phyloP scores from a whole-genome alignment of 495 filamentous ascomycete genomes.

The Podospora conica region DNA sequence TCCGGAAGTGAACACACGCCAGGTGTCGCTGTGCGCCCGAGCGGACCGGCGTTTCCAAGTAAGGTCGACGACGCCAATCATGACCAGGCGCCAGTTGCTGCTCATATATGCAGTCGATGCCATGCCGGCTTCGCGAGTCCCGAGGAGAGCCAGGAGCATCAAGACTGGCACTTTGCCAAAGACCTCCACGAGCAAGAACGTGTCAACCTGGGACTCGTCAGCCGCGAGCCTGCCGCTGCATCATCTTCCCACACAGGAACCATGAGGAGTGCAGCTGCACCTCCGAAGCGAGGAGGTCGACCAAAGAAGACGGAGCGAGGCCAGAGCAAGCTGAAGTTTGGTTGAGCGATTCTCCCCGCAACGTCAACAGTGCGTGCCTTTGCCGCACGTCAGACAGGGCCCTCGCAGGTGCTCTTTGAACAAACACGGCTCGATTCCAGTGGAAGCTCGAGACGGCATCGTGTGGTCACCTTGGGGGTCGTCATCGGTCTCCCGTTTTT shows the following conservation, averaged over 20 bases:
- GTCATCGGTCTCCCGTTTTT: background rate
- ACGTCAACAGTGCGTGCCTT: background rate
- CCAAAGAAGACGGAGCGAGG: slow-evolving; percentile 62
- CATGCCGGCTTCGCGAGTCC: slow-evolving; percentile 46
- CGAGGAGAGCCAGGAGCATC: slow-evolving; percentile 65
- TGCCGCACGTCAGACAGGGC: background rate
- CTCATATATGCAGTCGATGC: slow-evolving; percentile 63
- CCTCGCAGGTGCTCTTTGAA: background rate
- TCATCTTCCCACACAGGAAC: slow-evolving; percentile 17
- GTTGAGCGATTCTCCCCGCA: slow-evolving; percentile 33
- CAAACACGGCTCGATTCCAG: background rate
- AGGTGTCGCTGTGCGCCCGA: slow-evolving; percentile 2
- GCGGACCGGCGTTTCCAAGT: background rate
- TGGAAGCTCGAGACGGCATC: background rate
- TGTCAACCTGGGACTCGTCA: slow-evolving; percentile 39
- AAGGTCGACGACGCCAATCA: slow-evolving; percentile 17
- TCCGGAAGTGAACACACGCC: slow-evolving; percentile 9
- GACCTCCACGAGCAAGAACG: slow-evolving; percentile 60
- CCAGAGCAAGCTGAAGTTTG: slow-evolving; percentile 69
- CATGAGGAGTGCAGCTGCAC: slow-evolving; percentile 29
- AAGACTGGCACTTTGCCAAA: slow-evolving; percentile 95
- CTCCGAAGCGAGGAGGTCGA: slow-evolving; percentile 25
- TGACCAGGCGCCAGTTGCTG: slow-evolving; percentile 36
- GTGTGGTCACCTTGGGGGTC: background rate
- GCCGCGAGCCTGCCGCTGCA: slow-evolving; percentile 26